phyloP scores from a whole-genome alignment of 441 rosid genomes.

The Adansonia gregorii region DNA sequence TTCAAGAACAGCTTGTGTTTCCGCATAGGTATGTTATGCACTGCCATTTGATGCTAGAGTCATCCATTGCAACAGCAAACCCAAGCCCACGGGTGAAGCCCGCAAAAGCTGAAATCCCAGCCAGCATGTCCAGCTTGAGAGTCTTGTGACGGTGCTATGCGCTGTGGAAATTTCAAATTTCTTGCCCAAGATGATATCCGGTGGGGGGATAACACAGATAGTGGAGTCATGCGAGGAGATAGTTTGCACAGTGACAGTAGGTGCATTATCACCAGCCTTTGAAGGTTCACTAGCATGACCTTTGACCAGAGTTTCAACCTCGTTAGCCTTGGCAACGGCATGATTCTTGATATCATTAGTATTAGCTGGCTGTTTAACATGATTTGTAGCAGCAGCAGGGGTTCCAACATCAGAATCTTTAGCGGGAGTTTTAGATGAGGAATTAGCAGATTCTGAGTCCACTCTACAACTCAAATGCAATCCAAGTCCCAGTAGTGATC shows the following conservation, averaged over 20 bases:
- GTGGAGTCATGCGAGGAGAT: conserved; percentile 30
- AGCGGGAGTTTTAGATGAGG: conserved; percentile 41
- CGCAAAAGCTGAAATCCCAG: conserved; percentile 48
- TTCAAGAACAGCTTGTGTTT: conserved; percentile 52
- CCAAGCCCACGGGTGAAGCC: conserved; percentile 70
- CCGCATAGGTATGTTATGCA: conserved; percentile 33
- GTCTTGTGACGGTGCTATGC: conserved; percentile 39
- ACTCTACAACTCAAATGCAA: conserved; percentile 36
- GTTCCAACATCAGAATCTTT: conserved; percentile 24
- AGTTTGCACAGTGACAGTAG: conserved; percentile 22
- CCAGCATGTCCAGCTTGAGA: conserved; percentile 43
- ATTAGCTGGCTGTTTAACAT: conserved; percentile 14
- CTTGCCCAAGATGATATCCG: conserved; percentile 52
- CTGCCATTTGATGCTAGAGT: conserved; percentile 36
- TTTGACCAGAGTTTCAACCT: background rate
- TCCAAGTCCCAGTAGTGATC: conserved; percentile 22
- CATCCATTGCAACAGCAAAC: conserved; percentile 43
- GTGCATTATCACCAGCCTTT: conserved; percentile 32
- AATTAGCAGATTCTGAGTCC: conserved; percentile 50
- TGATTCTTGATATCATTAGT: background rate
- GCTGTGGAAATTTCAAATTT: conserved; percentile 53
- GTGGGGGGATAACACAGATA: conserved; percentile 43
- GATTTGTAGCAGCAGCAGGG: conserved; percentile 25
- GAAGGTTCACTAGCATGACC: conserved; percentile 25
- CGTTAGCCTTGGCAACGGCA: conserved; percentile 9